A percentile compares a stretch with the other conserved stretches of the same genome.
Conservation (phyloP, 768 basidiomycete genomes). For the Crucibulum laeve region DNA sequence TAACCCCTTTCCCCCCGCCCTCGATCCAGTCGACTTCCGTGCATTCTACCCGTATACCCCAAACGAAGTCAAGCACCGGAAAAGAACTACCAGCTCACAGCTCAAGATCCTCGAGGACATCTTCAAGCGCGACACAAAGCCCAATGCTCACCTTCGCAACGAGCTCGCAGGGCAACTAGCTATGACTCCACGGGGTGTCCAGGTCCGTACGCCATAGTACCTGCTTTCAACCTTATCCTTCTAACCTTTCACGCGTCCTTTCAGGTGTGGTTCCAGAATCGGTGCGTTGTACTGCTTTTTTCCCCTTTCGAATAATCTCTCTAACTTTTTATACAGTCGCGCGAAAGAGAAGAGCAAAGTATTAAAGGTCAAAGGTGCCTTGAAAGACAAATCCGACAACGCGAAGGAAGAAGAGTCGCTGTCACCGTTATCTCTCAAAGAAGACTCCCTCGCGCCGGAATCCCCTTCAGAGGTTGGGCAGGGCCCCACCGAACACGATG, state of each 20-base stretch:
- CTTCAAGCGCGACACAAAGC: slow-evolving; percentile 88
- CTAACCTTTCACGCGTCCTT: slow-evolving; percentile 9
- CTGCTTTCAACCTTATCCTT: slow-evolving; percentile 6
- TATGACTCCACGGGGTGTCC: slow-evolving; percentile 94
- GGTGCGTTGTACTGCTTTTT: slow-evolving; percentile 35
- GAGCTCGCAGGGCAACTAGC: slow-evolving; percentile 76
- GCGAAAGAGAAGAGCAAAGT: slow-evolving; percentile 79
- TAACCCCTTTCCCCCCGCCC: slow-evolving; percentile 53
- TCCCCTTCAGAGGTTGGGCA: not conserved
- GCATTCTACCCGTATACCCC: slow-evolving; percentile 87
- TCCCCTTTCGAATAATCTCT: slow-evolving; percentile 6
- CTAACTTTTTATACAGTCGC: slow-evolving; percentile 41
- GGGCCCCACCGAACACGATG: slow-evolving; percentile 1
- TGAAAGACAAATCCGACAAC: slow-evolving; percentile 13
- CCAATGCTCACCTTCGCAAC: slow-evolving; percentile 77
- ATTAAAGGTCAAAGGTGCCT: too few relatives aligned
- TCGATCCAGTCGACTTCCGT: slow-evolving; percentile 70
- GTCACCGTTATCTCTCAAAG: slow-evolving; percentile 11
- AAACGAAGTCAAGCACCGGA: slow-evolving; percentile 92
- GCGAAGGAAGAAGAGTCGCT: slow-evolving; percentile 16
- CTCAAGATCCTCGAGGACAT: slow-evolving; percentile 85
- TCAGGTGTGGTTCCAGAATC: slow-evolving; percentile 90
- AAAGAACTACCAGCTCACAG: slow-evolving; percentile 84
- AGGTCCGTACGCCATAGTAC: slow-evolving; percentile 49
- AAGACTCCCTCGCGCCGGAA: slow-evolving; percentile 4